phyloP scores from a whole-genome alignment of 768 basidiomycete species.

The Austroboletus festivus region DNA sequence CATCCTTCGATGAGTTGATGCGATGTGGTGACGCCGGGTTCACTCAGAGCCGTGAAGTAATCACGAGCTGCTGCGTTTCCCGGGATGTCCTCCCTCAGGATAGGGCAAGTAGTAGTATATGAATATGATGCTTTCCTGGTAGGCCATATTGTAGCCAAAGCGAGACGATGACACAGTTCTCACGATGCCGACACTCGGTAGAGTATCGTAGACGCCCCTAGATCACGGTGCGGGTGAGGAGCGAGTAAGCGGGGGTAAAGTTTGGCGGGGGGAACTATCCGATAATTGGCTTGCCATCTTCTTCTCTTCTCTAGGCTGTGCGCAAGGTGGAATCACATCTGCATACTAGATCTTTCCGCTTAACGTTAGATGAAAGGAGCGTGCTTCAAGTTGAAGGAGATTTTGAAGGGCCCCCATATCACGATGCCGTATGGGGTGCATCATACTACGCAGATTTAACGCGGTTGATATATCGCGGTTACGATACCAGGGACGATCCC shows the following conservation, averaged over 20 bases:
- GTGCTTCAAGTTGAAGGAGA: constrained; percentile 24
- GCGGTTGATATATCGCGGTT: constrained; percentile 33
- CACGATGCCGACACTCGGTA: constrained; percentile 9
- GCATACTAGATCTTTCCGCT: constrained; percentile 34
- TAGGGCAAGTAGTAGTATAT: too few species aligned
- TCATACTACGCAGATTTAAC: constrained; percentile 35
- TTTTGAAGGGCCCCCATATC: constrained; percentile 28
- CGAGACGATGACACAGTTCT: constrained; percentile 5
- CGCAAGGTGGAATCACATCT: constrained; percentile 28
- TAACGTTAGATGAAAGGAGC: constrained; percentile 36
- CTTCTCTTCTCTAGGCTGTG: constrained; percentile 24
- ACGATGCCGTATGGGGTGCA: constrained; percentile 33
- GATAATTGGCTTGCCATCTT: constrained; percentile 12
- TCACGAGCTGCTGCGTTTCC: constrained; percentile 12
- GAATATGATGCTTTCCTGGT: not conserved
- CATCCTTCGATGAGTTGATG: constrained; percentile 16
- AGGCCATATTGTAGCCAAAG: not conserved
- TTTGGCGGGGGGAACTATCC: constrained; percentile 7
- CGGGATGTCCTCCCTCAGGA: constrained; percentile 24
- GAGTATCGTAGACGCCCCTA: constrained; percentile 2
- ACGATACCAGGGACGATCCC: constrained; percentile 38
- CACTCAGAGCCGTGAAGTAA: constrained; percentile 21
- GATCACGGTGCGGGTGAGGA: not conserved
- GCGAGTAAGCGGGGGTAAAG: constrained; percentile 11
- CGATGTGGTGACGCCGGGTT: constrained; percentile 12